Percentiles rank a stretch among this genome's conserved stretches.
Conservation (phyloP, 2,329 filamentous ascomycete genomes). For the Colletotrichum sublineola region DNA sequence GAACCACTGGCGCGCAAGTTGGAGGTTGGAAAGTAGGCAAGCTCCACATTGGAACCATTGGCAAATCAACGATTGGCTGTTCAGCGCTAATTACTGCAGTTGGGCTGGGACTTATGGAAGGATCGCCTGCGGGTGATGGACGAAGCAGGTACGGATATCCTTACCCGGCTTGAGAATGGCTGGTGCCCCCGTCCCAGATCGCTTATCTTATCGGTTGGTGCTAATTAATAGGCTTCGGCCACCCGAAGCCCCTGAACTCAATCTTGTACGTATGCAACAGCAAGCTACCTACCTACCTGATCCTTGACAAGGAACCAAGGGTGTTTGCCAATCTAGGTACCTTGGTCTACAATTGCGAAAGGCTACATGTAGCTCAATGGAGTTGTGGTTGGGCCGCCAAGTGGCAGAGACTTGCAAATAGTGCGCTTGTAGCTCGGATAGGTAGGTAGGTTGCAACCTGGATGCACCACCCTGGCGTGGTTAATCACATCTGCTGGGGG, state of each 20-base stretch:
- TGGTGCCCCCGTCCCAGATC: background rate
- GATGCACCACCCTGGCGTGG: background rate
- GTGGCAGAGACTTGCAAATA: background rate
- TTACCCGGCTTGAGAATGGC: too few species aligned
- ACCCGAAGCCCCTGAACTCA: background rate
- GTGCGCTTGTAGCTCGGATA: background rate
- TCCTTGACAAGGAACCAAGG: background rate
- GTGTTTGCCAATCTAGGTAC: background rate
- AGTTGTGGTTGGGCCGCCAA: background rate
- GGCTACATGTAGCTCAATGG: background rate
- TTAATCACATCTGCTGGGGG: background rate
- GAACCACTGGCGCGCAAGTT: background rate
- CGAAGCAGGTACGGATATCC: too few species aligned
- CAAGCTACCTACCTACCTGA: background rate
- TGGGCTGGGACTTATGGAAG: background rate
- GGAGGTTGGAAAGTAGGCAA: background rate
- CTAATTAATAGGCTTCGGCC: background rate
- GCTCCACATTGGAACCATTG: background rate
- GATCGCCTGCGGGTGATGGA: background rate
- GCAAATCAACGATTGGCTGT: background rate
- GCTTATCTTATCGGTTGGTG: background rate
- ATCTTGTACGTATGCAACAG: background rate
- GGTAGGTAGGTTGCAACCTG: background rate
- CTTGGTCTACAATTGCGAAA: background rate
- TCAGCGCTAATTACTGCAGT: background rate